Conservation (phyloP, 257 asterid species). For the Agastache rugosa region DNA sequence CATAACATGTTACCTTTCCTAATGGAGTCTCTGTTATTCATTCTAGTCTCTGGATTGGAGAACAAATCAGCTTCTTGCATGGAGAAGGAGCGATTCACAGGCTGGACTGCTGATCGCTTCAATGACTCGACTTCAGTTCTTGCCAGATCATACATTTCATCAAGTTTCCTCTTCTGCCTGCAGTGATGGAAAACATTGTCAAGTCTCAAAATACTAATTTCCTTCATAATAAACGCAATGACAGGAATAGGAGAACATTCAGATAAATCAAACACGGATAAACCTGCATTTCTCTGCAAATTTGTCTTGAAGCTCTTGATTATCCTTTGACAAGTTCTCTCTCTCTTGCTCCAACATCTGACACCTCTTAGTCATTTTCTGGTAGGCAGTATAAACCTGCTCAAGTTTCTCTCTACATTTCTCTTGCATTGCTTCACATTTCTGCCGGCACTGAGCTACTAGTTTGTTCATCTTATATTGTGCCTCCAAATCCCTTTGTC, state of each 20-base stretch:
- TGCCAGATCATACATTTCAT: slow-evolving; percentile 93
- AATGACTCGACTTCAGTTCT: slow-evolving; percentile 75
- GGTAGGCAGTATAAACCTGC: slow-evolving; percentile 88
- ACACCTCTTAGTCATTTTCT: slow-evolving; percentile 83
- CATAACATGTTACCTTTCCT: slow-evolving; percentile 69
- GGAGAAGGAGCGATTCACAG: slow-evolving; percentile 65
- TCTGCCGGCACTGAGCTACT: slow-evolving; percentile 84
- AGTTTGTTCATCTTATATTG: slow-evolving; percentile 82
- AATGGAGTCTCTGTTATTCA: slow-evolving; percentile 66
- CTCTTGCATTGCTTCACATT: slow-evolving; percentile 90
- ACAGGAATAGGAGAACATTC: slow-evolving; percentile 5
- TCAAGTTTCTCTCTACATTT: slow-evolving; percentile 83
- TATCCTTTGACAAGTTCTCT: slow-evolving; percentile 81
- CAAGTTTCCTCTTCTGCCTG: slow-evolving; percentile 98
- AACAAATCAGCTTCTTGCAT: slow-evolving; percentile 78
- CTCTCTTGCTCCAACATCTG: slow-evolving; percentile 92
- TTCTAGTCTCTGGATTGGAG: slow-evolving; percentile 55
- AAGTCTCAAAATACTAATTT: slow-evolving; percentile 25
- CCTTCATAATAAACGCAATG: not conserved
- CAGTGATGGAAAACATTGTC: slow-evolving; percentile 14
- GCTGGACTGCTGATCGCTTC: slow-evolving; percentile 77
- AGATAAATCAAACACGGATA: slow-evolving; percentile 25
- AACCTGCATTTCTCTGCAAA: slow-evolving; percentile 92
- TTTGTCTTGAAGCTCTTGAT: slow-evolving; percentile 89
- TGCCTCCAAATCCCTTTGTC: slow-evolving; percentile 92